These are phyloP conservation scores for Helminthosporium solani DNA, from an alignment of 2,329 filamentous ascomycete species.

Conservation along the genomic window DNA sequence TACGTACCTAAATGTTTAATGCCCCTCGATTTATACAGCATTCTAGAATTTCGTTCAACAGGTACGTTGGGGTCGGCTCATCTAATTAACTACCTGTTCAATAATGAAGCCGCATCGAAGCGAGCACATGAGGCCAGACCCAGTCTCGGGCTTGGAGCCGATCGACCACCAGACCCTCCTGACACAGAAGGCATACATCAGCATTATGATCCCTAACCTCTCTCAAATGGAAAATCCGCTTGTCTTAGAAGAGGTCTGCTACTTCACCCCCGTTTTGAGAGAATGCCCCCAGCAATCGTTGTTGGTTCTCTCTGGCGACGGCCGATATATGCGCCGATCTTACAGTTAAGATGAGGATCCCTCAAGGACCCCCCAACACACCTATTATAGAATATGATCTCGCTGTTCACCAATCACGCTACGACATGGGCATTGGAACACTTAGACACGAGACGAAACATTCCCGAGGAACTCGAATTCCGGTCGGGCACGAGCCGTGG, in stretches of 20 bases:
- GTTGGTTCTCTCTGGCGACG: neutral
- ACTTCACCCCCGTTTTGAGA: conserved; percentile 12
- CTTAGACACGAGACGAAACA: conserved; percentile 21
- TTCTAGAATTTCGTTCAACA: conserved; percentile 33
- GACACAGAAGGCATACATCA: conserved; percentile 16
- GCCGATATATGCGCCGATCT: conserved; percentile 23
- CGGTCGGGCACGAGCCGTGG: conserved; percentile 17
- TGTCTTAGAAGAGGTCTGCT: conserved; percentile 22
- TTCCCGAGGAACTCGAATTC: conserved; percentile 22
- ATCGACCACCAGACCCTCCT: conserved; percentile 3
- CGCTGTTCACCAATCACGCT: conserved; percentile 23
- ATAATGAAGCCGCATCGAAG: conserved; percentile 17
- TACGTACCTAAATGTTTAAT: conserved; percentile 15
- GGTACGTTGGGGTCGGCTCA: neutral
- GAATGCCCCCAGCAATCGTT: neutral
- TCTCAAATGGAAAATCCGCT: conserved; percentile 5
- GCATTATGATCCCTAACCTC: conserved; percentile 14
- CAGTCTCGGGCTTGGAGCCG: conserved; percentile 8
- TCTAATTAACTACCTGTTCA: neutral
- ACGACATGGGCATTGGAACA: conserved; percentile 2
- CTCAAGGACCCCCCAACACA: conserved; percentile 13
- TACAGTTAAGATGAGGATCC: conserved; percentile 25
- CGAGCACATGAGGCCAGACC: conserved; percentile 12
- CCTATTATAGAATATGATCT: conserved; percentile 18
- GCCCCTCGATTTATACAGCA: conserved; percentile 17